Evolutionary conservation across 108 stramenopile species (phyloP).

Genomic region (Fragilariopsis cylindrus): DNA sequence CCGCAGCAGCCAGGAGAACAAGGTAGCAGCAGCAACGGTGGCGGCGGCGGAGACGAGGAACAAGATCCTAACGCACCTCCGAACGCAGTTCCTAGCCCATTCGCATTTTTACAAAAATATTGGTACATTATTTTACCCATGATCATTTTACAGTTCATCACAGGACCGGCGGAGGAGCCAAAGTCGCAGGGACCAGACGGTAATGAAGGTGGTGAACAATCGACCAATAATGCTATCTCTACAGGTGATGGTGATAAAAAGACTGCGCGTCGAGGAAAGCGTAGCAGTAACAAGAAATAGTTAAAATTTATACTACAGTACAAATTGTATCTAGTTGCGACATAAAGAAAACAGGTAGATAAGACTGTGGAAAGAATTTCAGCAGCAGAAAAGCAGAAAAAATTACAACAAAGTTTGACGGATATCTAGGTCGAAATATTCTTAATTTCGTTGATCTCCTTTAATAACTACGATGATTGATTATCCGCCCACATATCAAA

Average conservation of each 20-base stretch:
- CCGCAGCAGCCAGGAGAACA: conserved; percentile 17
- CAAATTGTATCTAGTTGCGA: no score
- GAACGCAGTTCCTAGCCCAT: conserved; percentile 26
- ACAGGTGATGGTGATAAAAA: not conserved
- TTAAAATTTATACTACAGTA: no score
- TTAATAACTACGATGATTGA: no score
- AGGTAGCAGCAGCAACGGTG: not conserved
- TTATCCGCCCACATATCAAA: no score
- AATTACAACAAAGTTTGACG: no score
- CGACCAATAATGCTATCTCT: not conserved
- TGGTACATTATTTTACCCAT: conserved; percentile 85
- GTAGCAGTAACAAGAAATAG: conserved; percentile 4
- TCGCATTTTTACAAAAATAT: conserved; percentile 60
- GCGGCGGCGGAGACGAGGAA: conserved; percentile 27
- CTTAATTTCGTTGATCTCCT: no score
- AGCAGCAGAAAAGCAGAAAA: no score
- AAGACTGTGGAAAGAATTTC: no score
- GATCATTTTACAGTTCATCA: conserved; percentile 50
- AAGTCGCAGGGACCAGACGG: not conserved
- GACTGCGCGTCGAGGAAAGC: conserved; percentile 3
- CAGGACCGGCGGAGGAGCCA: conserved; percentile 28
- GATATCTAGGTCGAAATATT: no score
- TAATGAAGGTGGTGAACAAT: not conserved
- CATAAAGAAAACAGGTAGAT: no score
- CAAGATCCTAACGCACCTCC: conserved; percentile 22